Conservation (phyloP, 2,329 filamentous ascomycete species). For the Nigrograna mackinnonii region DNA sequence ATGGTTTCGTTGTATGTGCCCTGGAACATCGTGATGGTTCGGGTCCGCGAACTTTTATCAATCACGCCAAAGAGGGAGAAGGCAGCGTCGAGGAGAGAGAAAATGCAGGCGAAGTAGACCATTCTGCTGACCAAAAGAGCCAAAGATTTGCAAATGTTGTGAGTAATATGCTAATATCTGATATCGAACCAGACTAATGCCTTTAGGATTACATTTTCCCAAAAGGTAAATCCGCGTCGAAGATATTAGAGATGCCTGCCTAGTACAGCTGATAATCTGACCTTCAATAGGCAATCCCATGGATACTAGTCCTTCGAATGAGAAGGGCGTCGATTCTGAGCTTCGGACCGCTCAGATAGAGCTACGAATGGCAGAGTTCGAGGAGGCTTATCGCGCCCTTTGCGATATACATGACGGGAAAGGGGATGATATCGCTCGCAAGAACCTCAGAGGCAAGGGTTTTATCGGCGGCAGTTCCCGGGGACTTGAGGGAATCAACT, state of each 20-base stretch:
- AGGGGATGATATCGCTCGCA: conserved; percentile 54
- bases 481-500: conserved; percentile 60
- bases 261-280: no score
- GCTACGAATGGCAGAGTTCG: conserved; percentile 65
- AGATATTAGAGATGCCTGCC: no score
- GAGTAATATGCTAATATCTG: conserved; percentile 8
- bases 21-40: conserved; percentile 69
- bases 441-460: conserved; percentile 62
- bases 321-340: conserved; percentile 62
- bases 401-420: conserved; percentile 58
- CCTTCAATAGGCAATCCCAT: conserved; percentile 40
- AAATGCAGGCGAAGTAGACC: conserved; percentile 36
- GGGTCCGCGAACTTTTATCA: conserved; percentile 64
- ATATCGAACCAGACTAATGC: conserved; percentile 10
- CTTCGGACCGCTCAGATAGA: conserved; percentile 65
- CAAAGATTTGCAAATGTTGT: conserved; percentile 54
- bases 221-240: conserved; percentile 44
- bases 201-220: conserved; percentile 64
- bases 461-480: conserved; percentile 62
- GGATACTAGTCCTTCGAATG: conserved; percentile 57
- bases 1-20: conserved; percentile 67
- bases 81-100: conserved; percentile 31
- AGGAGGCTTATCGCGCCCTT: conserved; percentile 64
- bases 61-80: conserved; percentile 51
- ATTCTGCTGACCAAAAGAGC: conserved; percentile 40